These are phyloP conservation scores for Thuja plicata DNA, from an alignment of 83 land plant genomes.

Conservation along the genomic window DNA sequence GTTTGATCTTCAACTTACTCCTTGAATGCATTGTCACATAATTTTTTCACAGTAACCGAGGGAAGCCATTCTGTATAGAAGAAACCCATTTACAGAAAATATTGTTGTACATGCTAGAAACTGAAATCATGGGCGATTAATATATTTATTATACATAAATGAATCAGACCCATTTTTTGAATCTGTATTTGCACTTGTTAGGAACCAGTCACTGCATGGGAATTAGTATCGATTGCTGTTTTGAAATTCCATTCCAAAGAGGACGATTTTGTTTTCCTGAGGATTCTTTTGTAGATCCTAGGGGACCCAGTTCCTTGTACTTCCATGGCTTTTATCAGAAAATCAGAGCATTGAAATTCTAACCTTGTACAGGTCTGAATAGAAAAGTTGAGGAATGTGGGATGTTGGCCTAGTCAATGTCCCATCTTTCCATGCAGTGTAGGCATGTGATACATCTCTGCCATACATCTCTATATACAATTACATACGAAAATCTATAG, in stretches of 20 bases:
- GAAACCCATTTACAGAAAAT: no score
- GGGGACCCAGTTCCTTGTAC: neutral
- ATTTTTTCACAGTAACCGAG: no score
- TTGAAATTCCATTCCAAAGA: constrained; percentile 1
- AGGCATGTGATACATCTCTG: no score
- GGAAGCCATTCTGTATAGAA: no score
- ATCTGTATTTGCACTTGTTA: neutral
- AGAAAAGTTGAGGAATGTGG: neutral
- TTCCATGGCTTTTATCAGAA: neutral
- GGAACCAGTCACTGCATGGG: neutral
- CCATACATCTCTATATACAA: no score
- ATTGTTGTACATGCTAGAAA: neutral
- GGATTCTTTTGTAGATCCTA: neutral
- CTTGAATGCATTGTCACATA: no score
- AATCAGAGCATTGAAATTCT: neutral
- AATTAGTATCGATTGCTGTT: neutral
- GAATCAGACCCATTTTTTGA: neutral
- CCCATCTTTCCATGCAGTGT: neutral
- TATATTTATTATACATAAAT: no score
- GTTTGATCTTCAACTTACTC: no score
- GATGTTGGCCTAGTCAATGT: neutral
- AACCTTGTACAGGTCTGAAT: neutral
- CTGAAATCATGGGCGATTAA: neutral
- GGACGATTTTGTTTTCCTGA: neutral
- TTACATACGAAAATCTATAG: neutral